Conservation (phyloP, 371 early-diverging fungal species). For the Massospora cicadina region DNA sequence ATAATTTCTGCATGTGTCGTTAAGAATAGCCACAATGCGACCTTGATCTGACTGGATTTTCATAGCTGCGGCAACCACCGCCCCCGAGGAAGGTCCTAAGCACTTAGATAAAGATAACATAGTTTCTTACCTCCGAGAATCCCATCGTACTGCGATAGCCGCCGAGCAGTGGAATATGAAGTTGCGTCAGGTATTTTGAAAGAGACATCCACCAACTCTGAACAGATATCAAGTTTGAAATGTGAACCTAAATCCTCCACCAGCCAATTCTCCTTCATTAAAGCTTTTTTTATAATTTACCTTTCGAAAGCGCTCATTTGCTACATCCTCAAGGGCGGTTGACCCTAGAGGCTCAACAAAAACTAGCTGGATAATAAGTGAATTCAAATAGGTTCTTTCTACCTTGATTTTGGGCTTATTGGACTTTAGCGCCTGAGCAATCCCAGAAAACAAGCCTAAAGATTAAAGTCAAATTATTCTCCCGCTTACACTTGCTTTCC, state of each 20-base stretch:
- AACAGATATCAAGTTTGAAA: not conserved
- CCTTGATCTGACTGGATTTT: conserved; percentile 19
- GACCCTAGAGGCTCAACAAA: conserved; percentile 7
- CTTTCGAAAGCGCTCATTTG: not conserved
- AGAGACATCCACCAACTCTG: conserved; percentile 38
- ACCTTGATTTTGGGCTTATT: not conserved
- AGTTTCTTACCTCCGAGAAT: conserved; percentile 31
- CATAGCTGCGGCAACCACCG: conserved; percentile 44
- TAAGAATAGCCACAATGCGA: conserved; percentile 34
- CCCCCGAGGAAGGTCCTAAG: conserved; percentile 47
- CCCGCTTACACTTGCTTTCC: not conserved
- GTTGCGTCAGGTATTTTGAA: conserved; percentile 46
- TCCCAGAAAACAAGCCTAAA: not conserved
- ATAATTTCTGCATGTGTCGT: conserved; percentile 53
- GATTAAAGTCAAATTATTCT: not conserved
- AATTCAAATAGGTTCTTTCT: not conserved
- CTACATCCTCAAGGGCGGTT: not conserved
- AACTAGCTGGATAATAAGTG: not conserved
- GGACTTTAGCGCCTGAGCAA: not conserved
- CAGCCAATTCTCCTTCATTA: not conserved
- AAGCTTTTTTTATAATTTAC: not conserved
- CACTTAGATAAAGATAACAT: not conserved
- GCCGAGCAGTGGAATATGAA: conserved; percentile 51
- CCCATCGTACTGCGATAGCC: conserved; percentile 44
- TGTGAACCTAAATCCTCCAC: conserved; percentile 7